These are phyloP conservation scores for Carex arenaria DNA, from an alignment of 202 grass and related monocot genomes.

Conservation along the genomic window DNA sequence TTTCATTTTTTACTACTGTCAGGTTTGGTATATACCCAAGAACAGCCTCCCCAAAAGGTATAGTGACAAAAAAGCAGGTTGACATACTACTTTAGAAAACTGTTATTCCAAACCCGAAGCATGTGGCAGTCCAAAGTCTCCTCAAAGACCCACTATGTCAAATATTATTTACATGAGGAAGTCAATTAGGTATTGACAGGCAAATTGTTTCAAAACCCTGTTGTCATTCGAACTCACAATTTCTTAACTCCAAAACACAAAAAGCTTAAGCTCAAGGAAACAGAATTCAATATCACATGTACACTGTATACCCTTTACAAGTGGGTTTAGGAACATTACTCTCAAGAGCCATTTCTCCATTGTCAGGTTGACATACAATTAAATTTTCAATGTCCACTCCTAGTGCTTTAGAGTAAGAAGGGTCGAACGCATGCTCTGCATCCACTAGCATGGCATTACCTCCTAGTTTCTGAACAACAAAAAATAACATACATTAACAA, in stretches of 20 bases:
- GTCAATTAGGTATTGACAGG: neutral
- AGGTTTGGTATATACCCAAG: neutral
- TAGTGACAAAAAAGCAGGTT: neutral
- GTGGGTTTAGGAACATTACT: conserved; percentile 40
- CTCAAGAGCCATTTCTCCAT: conserved; percentile 98
- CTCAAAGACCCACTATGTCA: neutral
- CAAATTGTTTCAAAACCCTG: neutral
- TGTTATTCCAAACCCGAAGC: no score
- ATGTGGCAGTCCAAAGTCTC: neutral
- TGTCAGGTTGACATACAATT: conserved; percentile 96
- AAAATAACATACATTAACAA: neutral
- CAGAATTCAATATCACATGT: neutral
- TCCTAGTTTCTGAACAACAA: conserved; percentile 74
- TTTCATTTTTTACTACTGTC: neutral
- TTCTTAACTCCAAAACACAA: neutral
- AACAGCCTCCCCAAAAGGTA: neutral
- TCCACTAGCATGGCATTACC: conserved; percentile 99
- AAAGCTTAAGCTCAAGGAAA: neutral
- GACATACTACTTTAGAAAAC: neutral
- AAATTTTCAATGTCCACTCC: conserved; percentile 98
- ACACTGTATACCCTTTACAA: neutral
- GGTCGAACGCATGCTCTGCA: conserved; percentile 98
- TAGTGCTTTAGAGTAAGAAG: conserved; percentile 86
- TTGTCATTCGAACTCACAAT: neutral
- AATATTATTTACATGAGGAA: neutral